Evolutionary conservation across 2,329 filamentous ascomycete genomes (phyloP).

Genomic region (Daldinia sp.): DNA sequence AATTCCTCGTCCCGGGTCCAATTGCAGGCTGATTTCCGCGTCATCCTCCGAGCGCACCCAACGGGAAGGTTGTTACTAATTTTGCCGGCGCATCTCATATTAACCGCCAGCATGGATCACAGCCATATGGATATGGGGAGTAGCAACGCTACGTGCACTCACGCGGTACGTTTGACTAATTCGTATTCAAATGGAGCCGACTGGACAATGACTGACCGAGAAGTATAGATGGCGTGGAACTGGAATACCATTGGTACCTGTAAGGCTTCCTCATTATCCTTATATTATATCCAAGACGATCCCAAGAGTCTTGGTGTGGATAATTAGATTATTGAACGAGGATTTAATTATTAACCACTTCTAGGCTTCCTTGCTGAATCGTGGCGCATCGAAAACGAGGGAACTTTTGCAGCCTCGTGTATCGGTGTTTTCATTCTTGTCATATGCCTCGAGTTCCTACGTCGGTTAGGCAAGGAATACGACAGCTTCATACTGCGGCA

Average conservation of each 20-base stretch:
- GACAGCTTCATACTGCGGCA: slow-evolving; percentile 52
- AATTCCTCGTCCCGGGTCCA: slow-evolving; percentile 6
- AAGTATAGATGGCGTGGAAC: slow-evolving; percentile 57
- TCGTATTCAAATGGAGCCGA: slow-evolving; percentile 2
- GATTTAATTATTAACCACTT: slow-evolving; percentile 18
- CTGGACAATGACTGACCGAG: slow-evolving; percentile 20
- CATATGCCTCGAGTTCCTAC: slow-evolving; percentile 52
- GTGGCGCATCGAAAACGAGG: slow-evolving; percentile 52
- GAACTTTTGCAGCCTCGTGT: slow-evolving; percentile 54
- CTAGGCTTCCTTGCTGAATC: slow-evolving; percentile 51
- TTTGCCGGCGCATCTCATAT: slow-evolving; percentile 33
- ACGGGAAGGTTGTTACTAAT: slow-evolving; percentile 23
- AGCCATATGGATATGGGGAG: slow-evolving; percentile 25
- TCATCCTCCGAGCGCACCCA: slow-evolving; percentile 28
- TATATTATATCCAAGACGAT: background rate
- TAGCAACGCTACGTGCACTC: slow-evolving; percentile 16
- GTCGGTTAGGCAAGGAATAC: slow-evolving; percentile 53
- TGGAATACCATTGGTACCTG: slow-evolving; percentile 54
- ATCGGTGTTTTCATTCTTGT: slow-evolving; percentile 54
- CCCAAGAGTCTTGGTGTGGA: background rate
- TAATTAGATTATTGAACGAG: background rate
- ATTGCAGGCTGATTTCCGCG: slow-evolving; percentile 4
- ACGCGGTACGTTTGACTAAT: slow-evolving; percentile 22
- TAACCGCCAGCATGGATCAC: slow-evolving; percentile 39
- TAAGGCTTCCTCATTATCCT: slow-evolving; percentile 28